A percentile compares a stretch with the other conserved stretches of the same genome.
phyloP scores from a whole-genome alignment of 2,329 filamentous ascomycete species.

The Penicillium palitans region DNA sequence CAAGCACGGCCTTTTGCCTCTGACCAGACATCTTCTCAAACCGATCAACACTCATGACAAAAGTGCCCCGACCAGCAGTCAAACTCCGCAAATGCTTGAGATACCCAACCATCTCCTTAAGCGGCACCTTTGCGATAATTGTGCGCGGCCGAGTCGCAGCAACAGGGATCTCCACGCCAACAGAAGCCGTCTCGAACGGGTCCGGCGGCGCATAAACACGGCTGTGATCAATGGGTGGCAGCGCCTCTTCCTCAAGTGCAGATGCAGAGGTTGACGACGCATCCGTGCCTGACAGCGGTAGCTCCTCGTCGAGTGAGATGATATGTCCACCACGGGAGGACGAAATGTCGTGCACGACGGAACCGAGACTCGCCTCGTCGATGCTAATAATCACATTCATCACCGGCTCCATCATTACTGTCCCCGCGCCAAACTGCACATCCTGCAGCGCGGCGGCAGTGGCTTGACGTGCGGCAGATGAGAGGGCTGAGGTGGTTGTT shows the following conservation, averaged over 20 bases:
- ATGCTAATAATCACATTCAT: constrained; percentile 88
- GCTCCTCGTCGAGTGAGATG: constrained; percentile 64
- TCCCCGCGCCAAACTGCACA: constrained; percentile 39
- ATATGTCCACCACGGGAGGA: constrained; percentile 72
- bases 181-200: constrained; percentile 59
- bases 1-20: constrained; percentile 59
- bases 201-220: constrained; percentile 87
- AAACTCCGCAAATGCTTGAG: constrained; percentile 83
- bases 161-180: constrained; percentile 28
- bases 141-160: constrained; percentile 53
- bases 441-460: constrained; percentile 69
- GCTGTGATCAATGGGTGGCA: constrained; percentile 62
- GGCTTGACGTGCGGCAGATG: constrained; percentile 66
- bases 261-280: constrained; percentile 14
- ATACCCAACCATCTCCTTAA: constrained; percentile 97
- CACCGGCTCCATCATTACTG: constrained; percentile 84
- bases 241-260: constrained; percentile 28
- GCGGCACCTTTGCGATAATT: constrained; percentile 82
- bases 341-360: constrained; percentile 78
- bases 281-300: constrained; percentile 33
- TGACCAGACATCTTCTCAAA: constrained; percentile 67
- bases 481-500: constrained; percentile 66
- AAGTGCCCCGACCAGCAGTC: constrained; percentile 79
- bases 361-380: constrained; percentile 76
- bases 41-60: constrained; percentile 71